Evolutionary conservation across 2,329 filamentous ascomycete species (phyloP), one percentile per base, ranked within the genome.

Genomic region (Geosmithia putterillii): DNA sequence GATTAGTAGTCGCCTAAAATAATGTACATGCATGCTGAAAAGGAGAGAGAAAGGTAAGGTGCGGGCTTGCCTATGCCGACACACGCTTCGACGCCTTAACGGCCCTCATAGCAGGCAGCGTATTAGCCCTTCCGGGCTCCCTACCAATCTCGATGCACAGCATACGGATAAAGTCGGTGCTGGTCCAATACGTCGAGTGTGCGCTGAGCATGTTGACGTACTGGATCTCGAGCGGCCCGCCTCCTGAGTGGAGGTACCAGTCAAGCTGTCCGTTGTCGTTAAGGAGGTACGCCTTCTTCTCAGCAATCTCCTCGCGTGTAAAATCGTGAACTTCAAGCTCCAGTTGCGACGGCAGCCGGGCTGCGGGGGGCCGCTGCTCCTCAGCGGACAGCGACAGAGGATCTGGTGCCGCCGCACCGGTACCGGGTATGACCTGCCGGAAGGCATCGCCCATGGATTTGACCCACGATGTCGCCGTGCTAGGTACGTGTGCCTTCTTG

Each of bases 221-320:
- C 62, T 96, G 89, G 20, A 95, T 88, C 61, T 95, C 92, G 32
- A 98, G 67, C 4, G 89, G 83, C 0, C 92, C 92, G 2, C 86
- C 83, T 0, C 87, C 85, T 7, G 86, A 88, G 41, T 79, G 79
- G 41, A 98, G 66, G 53, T 83, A 94, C 62, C 79, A 98, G 59
- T 98, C 92, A 36, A 98, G 81, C 62, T 98, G 92, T 0, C 89
- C 90, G 51, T 96, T 96, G 54, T 98, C 92, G 52, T 98, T 98
- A 4, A 98, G 74, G 7, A 95, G 61, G 47, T 80, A 82, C 50
- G 89, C 88, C 52, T 90, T 82, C 58, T 83, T 87, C 65, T 96
- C 92, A 0, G 89, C 90, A 43, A 94, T 76, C 54, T 95, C 89
- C 60, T 96, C 90, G 3, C 86, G 76, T 0, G 84, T 84, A 57